phyloP scores from a whole-genome alignment of 768 basidiomycete species.

The Dioszegia hungarica region DNA sequence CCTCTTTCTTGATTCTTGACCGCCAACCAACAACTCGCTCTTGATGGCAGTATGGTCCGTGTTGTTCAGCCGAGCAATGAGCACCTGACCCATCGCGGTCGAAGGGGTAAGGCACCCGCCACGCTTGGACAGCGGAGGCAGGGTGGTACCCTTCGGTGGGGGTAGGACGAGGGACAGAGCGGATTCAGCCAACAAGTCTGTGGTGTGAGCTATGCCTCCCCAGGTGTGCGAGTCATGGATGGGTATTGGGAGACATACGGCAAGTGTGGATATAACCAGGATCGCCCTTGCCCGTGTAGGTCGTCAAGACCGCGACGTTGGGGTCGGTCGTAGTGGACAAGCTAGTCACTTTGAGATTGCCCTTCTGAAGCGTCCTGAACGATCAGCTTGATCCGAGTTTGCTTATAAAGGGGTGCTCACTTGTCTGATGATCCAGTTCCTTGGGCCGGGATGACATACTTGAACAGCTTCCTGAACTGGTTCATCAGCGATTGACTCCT shows the following conservation, averaged over 20 bases:
- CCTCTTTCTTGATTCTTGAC: not conserved
- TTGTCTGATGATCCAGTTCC: slow-evolving; percentile 44
- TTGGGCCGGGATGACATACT: slow-evolving; percentile 11
- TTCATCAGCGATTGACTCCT: not conserved
- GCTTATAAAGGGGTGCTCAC: slow-evolving; percentile 51
- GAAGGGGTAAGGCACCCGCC: slow-evolving; percentile 83
- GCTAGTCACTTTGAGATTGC: slow-evolving; percentile 63
- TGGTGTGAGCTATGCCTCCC: not conserved
- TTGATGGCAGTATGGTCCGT: slow-evolving; percentile 50
- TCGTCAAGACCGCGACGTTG: slow-evolving; percentile 57
- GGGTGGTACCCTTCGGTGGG: slow-evolving; percentile 50
- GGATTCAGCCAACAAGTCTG: slow-evolving; percentile 72
- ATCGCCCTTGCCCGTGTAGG: slow-evolving; percentile 65
- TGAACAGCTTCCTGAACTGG: slow-evolving; percentile 7
- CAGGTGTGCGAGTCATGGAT: not conserved
- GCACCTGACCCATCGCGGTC: slow-evolving; percentile 70
- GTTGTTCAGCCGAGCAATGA: slow-evolving; percentile 63
- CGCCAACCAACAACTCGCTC: slow-evolving; percentile 15
- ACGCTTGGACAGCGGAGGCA: slow-evolving; percentile 58
- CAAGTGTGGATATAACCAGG: slow-evolving; percentile 52
- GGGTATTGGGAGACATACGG: slow-evolving; percentile 21
- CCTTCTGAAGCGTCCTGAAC: slow-evolving; percentile 58
- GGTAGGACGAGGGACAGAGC: slow-evolving; percentile 67
- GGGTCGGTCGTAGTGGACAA: slow-evolving; percentile 60
- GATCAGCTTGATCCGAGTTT: not conserved